Percentiles rank a stretch among this genome's conserved stretches.
Conservation (phyloP, 2,329 filamentous ascomycete species). For the Arthrinium puccinioides region DNA sequence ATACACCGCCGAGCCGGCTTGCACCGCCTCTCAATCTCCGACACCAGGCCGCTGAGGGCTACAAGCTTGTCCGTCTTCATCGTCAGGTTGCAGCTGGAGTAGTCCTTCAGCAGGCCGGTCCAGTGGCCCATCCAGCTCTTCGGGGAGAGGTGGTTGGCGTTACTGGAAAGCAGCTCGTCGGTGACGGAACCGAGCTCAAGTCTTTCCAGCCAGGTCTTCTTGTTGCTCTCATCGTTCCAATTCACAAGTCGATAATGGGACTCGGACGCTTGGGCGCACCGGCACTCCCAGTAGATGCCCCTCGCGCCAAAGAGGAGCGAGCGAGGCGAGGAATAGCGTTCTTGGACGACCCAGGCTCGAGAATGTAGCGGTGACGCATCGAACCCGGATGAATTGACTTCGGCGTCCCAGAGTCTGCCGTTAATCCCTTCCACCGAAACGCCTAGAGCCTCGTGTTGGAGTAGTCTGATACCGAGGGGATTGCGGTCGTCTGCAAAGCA, state of each 20-base stretch:
- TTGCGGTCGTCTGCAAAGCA: constrained; percentile 2
- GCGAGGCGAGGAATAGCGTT: constrained; percentile 5
- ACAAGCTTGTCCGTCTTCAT: constrained; percentile 4
- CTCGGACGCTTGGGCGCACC: constrained; percentile 5
- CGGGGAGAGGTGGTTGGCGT: too few species aligned
- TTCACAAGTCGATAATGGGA: background rate
- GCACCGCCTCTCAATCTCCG: constrained; percentile 1
- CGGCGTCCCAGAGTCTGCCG: constrained; percentile 1
- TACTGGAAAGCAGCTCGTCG: too few species aligned
- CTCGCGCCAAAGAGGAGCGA: constrained; percentile 4
- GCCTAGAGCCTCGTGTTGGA: background rate
- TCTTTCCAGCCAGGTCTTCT: constrained; percentile 7
- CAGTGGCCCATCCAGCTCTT: constrained; percentile 4
- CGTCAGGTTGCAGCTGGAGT: constrained; percentile 4
- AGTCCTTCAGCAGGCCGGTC: constrained; percentile 2
- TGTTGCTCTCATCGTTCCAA: constrained; percentile 1
- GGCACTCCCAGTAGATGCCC: constrained; percentile 7
- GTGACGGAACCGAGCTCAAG: background rate
- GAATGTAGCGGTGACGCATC: constrained; percentile 5
- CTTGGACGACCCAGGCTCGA: constrained; percentile 6
- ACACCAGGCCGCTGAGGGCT: constrained; percentile 2
- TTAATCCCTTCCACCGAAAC: background rate
- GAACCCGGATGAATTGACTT: constrained; percentile 1
- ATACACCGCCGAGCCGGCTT: background rate
- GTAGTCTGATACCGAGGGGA: constrained; percentile 1